Evolutionary conservation across 345 rosid species (phyloP).

Genomic region (Erodium maritimum): DNA sequence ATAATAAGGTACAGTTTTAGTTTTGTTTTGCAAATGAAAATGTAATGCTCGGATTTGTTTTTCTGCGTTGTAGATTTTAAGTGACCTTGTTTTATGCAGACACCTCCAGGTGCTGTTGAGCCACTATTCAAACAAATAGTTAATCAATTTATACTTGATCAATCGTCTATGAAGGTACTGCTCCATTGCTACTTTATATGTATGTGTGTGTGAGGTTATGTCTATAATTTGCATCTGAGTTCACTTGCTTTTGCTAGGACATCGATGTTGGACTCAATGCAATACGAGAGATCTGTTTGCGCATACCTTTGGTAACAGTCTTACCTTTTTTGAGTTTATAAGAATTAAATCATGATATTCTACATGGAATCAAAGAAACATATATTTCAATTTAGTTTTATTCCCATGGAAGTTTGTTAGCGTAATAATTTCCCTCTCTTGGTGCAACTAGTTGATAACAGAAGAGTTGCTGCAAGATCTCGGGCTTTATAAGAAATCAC

Average conservation of each 20-base stretch:
- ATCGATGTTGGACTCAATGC: conserved; percentile 89
- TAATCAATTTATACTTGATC: conserved; percentile 85
- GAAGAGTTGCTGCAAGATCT: conserved; percentile 96
- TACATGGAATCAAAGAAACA: no score
- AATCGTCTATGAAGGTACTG: conserved; percentile 84
- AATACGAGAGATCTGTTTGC: conserved; percentile 81
- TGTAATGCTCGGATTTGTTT: conserved; percentile 1
- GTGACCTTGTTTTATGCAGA: conserved; percentile 32
- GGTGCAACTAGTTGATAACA: conserved; percentile 61
- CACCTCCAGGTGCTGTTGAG: conserved; percentile 97
- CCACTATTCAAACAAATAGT: conserved; percentile 87
- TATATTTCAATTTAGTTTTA: neutral
- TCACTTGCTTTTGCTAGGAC: conserved; percentile 32
- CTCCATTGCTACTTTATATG: conserved; percentile 3
- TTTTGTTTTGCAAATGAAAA: conserved; percentile 7
- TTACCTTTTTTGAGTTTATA: neutral
- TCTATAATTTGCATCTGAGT: conserved; percentile 3
- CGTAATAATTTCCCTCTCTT: conserved; percentile 6
- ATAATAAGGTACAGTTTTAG: conserved; percentile 91
- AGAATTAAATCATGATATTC: no score
- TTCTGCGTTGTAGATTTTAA: conserved; percentile 2
- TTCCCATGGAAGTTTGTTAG: neutral
- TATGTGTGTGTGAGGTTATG: neutral
- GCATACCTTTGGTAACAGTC: conserved; percentile 70
- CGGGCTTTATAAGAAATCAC: conserved; percentile 71